Conservation (phyloP, 2,329 filamentous ascomycete genomes). For the Lithohypha guttulata region DNA sequence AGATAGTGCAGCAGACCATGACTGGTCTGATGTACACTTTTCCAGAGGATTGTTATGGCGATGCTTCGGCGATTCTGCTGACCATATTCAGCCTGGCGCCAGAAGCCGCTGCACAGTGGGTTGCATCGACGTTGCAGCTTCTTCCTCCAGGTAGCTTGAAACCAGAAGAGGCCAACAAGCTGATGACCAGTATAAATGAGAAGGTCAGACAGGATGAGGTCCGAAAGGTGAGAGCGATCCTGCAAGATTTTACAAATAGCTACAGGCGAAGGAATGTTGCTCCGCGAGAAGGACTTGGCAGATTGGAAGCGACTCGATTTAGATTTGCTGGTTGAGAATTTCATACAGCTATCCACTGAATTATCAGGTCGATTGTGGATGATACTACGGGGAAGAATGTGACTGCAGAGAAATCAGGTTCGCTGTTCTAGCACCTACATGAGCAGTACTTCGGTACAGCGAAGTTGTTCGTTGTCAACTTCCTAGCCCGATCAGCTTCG, state of each 20-base stretch:
- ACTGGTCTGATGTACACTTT: conserved; percentile 99
- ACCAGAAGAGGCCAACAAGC: conserved; percentile 64
- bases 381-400: too few species aligned
- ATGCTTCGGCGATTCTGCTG: conserved; percentile 85
- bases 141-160: conserved; percentile 74
- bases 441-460: too few species aligned
- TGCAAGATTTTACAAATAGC: conserved; percentile 94
- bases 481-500: too few species aligned
- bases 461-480: too few species aligned
- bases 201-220: conserved; percentile 59
- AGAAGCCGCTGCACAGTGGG: conserved; percentile 66
- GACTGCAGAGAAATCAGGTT: too few species aligned
- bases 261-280: conserved; percentile 91
- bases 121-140: conserved; percentile 71
- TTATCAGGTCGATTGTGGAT: too few species aligned
- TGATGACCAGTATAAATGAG: conserved; percentile 72
- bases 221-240: conserved; percentile 67
- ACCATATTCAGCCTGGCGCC: conserved; percentile 81
- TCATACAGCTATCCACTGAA: too few species aligned
- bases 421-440: too few species aligned
- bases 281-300: conserved; percentile 80
- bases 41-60: conserved; percentile 86
- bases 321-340: conserved; percentile 55
- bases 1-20: conserved; percentile 76
- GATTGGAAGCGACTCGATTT: conserved; percentile 78